Evolutionary conservation across 331 rosid genomes (phyloP).

Genomic region (Rhamnella rubrinervis): DNA sequence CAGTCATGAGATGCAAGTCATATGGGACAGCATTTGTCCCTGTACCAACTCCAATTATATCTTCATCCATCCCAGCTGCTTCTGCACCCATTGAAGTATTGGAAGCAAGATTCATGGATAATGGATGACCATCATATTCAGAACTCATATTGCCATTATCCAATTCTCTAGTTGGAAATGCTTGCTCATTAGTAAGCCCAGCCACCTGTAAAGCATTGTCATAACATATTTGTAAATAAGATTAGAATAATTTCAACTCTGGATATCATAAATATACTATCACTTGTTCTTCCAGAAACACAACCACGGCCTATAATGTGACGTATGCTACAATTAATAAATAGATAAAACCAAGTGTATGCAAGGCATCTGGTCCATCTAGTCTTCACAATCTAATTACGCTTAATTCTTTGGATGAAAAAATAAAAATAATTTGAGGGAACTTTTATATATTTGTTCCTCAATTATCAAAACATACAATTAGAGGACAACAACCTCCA

Average conservation of each 20-base stretch:
- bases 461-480: no score
- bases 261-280: background rate
- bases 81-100: conserved; percentile 31
- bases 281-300: background rate
- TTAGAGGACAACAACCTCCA: no score
- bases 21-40: conserved; percentile 53
- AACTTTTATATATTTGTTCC: no score
- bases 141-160: conserved; percentile 72
- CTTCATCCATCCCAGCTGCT: conserved; percentile 45
- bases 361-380: conserved; percentile 7
- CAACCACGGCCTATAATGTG: background rate
- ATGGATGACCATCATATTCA: conserved; percentile 53
- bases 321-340: background rate
- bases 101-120: conserved; percentile 45
- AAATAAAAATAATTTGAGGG: no score
- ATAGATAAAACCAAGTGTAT: background rate
- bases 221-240: conserved; percentile 12
- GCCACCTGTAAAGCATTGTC: conserved; percentile 51
- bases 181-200: conserved; percentile 52
- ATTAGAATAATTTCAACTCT: background rate
- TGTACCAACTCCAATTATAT: conserved; percentile 31
- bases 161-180: conserved; percentile 57
- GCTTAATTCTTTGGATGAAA: no score
- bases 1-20: conserved; percentile 71
- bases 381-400: no score